Percentiles rank a stretch among this genome's conserved stretches.
These are phyloP conservation scores for Leucoagaricus sp. DNA, from an alignment of 1,284 basidiomycete species.

Conservation along the genomic window DNA sequence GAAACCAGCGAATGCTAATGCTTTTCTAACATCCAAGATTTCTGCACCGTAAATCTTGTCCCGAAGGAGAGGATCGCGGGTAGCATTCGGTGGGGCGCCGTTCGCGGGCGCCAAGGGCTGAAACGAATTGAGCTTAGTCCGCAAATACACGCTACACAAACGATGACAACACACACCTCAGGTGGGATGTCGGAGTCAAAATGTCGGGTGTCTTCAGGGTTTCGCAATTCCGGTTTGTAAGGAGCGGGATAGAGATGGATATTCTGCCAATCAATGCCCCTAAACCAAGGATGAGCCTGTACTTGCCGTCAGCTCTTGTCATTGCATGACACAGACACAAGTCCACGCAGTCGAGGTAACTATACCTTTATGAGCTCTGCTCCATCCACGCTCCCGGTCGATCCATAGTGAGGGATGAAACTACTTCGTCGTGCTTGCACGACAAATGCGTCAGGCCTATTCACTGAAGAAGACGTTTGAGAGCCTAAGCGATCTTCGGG, in stretches of 20 bases:
- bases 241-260: conserved; percentile 83
- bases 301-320: conserved; percentile 2
- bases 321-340: background rate
- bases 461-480: conserved; percentile 64
- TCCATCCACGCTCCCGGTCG: conserved; percentile 68
- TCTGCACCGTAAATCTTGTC: conserved; percentile 84
- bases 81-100: conserved; percentile 79
- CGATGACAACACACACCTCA: conserved; percentile 62
- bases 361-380: conserved; percentile 84
- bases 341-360: conserved; percentile 16
- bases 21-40: conserved; percentile 89
- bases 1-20: conserved; percentile 87
- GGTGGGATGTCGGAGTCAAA: conserved; percentile 93
- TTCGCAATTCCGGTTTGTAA: conserved; percentile 80
- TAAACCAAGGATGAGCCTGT: conserved; percentile 88
- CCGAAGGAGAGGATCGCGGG: conserved; percentile 85
- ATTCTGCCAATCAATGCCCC: conserved; percentile 81
- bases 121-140: conserved; percentile 31
- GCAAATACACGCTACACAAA: conserved; percentile 22
- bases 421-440: conserved; percentile 74
- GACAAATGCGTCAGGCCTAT: conserved; percentile 76
- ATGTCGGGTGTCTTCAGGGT: conserved; percentile 85
- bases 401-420: conserved; percentile 56
- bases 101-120: conserved; percentile 90
- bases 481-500: conserved; percentile 91